Conservation (phyloP, 2,329 filamentous ascomycete species). For the Thielaviopsis ethacetica region DNA sequence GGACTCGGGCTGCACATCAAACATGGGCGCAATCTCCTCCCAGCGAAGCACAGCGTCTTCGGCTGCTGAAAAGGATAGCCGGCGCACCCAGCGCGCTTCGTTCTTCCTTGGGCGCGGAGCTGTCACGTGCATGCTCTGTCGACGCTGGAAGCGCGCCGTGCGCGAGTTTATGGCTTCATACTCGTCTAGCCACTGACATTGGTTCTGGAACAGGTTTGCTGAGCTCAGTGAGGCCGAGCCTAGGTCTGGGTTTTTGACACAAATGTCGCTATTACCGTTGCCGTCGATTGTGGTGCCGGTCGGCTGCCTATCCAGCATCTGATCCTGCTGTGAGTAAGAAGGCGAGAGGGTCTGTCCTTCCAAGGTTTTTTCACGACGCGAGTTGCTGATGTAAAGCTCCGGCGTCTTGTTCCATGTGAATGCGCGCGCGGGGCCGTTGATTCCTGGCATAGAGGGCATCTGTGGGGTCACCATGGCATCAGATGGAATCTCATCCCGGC, state of each 20-base stretch:
- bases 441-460: slow-evolving; percentile 4
- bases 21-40: slow-evolving; percentile 34
- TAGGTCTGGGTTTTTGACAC: neutral
- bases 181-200: slow-evolving; percentile 2
- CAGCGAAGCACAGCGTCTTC: slow-evolving; percentile 59
- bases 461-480: slow-evolving; percentile 12
- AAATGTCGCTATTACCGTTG: neutral
- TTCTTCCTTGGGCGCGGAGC: slow-evolving; percentile 21
- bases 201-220: neutral
- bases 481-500: slow-evolving; percentile 33
- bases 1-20: slow-evolving; percentile 16
- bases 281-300: neutral
- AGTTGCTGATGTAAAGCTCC: slow-evolving; percentile 33
- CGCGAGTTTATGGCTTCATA: slow-evolving; percentile 4
- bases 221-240: neutral
- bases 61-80: slow-evolving; percentile 59
- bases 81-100: slow-evolving; percentile 51
- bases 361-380: slow-evolving; percentile 1
- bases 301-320: neutral
- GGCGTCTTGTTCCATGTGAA: slow-evolving; percentile 51
- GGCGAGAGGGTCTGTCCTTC: neutral
- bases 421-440: slow-evolving; percentile 20
- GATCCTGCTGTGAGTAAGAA: neutral
- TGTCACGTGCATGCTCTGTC: slow-evolving; percentile 36
- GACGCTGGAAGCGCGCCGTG: slow-evolving; percentile 32